Percentiles rank a stretch among this genome's conserved stretches.
Evolutionary conservation across 192 early-diverging fungal genomes (phyloP).

Genomic region (Podila clonocystis): DNA sequence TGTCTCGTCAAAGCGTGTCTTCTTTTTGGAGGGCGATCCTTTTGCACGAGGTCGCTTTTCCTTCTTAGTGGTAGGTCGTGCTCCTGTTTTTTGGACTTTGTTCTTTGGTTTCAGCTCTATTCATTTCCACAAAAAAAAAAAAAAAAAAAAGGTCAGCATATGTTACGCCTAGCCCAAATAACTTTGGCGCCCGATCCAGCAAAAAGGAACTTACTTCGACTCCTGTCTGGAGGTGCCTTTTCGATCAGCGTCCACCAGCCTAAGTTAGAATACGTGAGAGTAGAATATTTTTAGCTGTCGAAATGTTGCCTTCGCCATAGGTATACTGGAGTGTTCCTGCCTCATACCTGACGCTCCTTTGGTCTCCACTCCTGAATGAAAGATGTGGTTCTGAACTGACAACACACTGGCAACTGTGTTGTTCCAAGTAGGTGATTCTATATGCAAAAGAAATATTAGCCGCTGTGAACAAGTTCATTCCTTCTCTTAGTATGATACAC

Average conservation of each 20-base stretch:
- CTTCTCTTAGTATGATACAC: background rate
- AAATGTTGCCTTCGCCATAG: background rate
- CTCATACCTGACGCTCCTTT: constrained; percentile 72
- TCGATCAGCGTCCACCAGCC: constrained; percentile 62
- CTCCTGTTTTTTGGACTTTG: constrained; percentile 30
- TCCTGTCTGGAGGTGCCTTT: constrained; percentile 59
- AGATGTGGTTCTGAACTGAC: constrained; percentile 80
- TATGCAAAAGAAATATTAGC: background rate
- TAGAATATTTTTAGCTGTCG: background rate
- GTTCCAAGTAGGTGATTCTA: constrained; percentile 82
- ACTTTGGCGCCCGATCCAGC: too few relatives aligned
- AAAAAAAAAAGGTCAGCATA: too few relatives aligned
- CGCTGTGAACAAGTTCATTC: background rate
- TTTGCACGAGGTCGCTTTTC: constrained; percentile 37
- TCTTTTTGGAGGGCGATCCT: constrained; percentile 35
- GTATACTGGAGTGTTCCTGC: background rate
- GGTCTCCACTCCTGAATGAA: constrained; percentile 79
- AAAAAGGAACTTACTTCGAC: constrained; percentile 27
- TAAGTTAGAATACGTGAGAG: constrained; percentile 25
- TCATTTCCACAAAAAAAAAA: background rate
- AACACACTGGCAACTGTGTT: constrained; percentile 87
- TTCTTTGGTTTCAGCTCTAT: constrained; percentile 47
- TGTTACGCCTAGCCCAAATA: too few relatives aligned
- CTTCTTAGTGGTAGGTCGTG: constrained; percentile 22
- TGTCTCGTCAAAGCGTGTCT: constrained; percentile 47